A percentile compares a stretch with the other conserved stretches of the same genome.
Evolutionary conservation across 441 rosid genomes (phyloP).

Genomic region (Brassica balearica): DNA sequence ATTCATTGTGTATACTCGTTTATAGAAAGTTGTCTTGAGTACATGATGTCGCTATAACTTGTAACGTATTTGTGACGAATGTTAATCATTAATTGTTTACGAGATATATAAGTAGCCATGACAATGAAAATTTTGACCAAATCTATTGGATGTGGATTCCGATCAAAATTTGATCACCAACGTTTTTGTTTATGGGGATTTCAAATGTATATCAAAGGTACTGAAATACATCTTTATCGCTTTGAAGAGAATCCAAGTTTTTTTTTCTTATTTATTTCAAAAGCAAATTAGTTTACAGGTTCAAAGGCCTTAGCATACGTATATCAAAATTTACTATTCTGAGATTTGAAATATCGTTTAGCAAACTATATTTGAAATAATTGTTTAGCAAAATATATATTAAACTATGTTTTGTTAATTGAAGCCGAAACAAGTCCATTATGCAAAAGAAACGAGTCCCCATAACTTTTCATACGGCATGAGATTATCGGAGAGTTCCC

Average conservation of each 20-base stretch:
- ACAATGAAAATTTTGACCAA: neutral
- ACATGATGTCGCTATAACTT: slow-evolving; percentile 10
- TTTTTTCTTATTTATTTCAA: neutral
- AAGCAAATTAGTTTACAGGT: neutral
- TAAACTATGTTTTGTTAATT: too few relatives aligned
- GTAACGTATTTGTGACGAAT: neutral
- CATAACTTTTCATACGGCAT: neutral
- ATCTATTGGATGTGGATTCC: neutral
- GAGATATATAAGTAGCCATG: slow-evolving; percentile 5
- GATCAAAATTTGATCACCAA: neutral
- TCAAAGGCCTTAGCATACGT: too few relatives aligned
- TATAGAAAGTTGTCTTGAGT: slow-evolving; percentile 16
- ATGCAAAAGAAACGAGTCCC: neutral
- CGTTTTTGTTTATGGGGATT: neutral
- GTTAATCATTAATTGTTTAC: slow-evolving; percentile 2
- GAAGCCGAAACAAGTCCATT: too few relatives aligned
- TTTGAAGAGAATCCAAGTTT: neutral
- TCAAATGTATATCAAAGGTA: slow-evolving; percentile 1
- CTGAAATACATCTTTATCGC: neutral
- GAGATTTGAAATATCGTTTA: too few relatives aligned
- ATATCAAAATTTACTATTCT: too few relatives aligned
- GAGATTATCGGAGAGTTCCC: neutral
- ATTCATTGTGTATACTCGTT: slow-evolving; percentile 8
- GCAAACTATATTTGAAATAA: too few relatives aligned
- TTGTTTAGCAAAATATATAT: neutral